Base-by-base conservation (phyloP, 1,284 basidiomycete genomes). In the Melanopsichium pennsylvanicum region DNA sequence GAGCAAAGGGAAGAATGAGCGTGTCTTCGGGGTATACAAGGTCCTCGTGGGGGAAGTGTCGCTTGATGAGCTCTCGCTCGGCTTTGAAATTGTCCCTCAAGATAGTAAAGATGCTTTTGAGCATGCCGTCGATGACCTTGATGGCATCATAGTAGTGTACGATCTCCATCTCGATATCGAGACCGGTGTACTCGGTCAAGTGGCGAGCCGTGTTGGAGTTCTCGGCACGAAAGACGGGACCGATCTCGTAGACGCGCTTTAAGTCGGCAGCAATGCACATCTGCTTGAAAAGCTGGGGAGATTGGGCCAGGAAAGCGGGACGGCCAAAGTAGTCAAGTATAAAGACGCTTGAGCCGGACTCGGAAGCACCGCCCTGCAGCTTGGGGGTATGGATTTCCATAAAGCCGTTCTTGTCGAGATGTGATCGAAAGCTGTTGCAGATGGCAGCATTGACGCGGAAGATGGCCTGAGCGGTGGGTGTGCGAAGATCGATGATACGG, bases 1-100 rank as follows among this genome's bases (percentile, higher is more conserved):
- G 89, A 55, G 86, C 88, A 84, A 94, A 97, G 7, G 88, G 88
- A 43, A 98, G 82, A 32, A 82, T 78, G 41, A 82, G 78, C 23
- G 82, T 83, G 67, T 83, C 74, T 22, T 81, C 80, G 8, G 81
- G 72, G 70, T 79, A 83, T n/a, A 72, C 77, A 29, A 77, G 67
- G 36, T 77, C 75, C 8, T 74, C 45, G 55, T 70, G 64, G 10
- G 71, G 71, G 36, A 70, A 79, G 41, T 69, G 62, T 5, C 63
- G 54, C 44, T 64, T 69, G 44, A 77, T 64, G 16, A 64, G 52
- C 35, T 75, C 70, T 31, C 72, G 40, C 36, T 72, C 67, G 13
- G 55, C 15, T 32, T 57, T 55, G 52, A 69, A 73, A 35, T 70
- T 59, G 35, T 61, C 45, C 22, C 49, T 47, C 31, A 79, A 55